Conservation (phyloP, 768 basidiomycete genomes). For the Phaeotremella skinneri region DNA sequence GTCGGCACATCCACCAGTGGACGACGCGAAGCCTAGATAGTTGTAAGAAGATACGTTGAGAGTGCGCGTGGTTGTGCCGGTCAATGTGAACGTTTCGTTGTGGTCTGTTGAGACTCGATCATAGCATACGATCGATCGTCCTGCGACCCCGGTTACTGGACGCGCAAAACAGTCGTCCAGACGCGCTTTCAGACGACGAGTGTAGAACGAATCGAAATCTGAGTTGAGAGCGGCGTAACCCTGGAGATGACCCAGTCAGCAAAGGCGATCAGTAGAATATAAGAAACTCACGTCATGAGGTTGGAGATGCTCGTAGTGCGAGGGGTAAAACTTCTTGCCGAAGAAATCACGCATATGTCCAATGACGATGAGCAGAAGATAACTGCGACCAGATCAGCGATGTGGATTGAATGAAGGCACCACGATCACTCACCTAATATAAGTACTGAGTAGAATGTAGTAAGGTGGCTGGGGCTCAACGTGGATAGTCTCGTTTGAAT, state of each 20-base stretch:
- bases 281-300: constrained; percentile 67
- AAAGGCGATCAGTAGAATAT: neutral
- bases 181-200: constrained; percentile 86
- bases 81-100: constrained; percentile 69
- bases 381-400: constrained; percentile 56
- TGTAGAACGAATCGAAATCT: constrained; percentile 99
- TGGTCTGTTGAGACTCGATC: constrained; percentile 81
- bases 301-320: constrained; percentile 75
- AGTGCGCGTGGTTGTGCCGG: constrained; percentile 74
- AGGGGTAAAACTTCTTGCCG: constrained; percentile 73
- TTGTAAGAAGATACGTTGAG: constrained; percentile 99
- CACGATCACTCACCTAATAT: constrained; percentile 56
- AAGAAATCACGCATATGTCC: constrained; percentile 95
- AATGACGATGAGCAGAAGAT: constrained; percentile 83
- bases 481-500: constrained; percentile 46
- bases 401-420: neutral
- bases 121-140: constrained; percentile 80
- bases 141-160: constrained; percentile 91
- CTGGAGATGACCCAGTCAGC: constrained; percentile 53
- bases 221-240: constrained; percentile 96
- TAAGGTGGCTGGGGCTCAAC: constrained; percentile 81
- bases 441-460: constrained; percentile 86
- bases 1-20: constrained; percentile 87
- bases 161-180: constrained; percentile 94
- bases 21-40: constrained; percentile 97